Percentiles rank a stretch among this genome's conserved stretches.
These are phyloP conservation scores for Acacia crassicarpa DNA, from an alignment of 306 rosid species.

Conservation along the genomic window DNA sequence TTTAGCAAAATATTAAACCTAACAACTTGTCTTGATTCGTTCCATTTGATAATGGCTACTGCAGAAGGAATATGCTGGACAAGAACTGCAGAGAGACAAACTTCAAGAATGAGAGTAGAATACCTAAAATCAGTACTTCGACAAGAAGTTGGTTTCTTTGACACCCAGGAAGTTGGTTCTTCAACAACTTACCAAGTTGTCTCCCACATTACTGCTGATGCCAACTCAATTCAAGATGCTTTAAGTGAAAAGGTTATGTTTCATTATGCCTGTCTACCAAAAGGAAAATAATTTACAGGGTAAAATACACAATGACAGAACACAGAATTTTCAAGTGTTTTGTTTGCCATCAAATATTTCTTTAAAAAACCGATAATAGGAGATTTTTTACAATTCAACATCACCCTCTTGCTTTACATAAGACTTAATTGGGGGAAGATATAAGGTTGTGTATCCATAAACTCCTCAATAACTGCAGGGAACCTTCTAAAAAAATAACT, in stretches of 20 bases:
- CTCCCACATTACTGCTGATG: conserved; percentile 74
- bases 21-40: conserved; percentile 22
- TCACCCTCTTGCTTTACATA: too few relatives aligned
- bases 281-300: not conserved
- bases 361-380: not conserved
- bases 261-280: not conserved
- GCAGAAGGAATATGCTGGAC: conserved; percentile 92
- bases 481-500: not conserved
- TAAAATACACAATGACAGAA: not conserved
- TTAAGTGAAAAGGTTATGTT: conserved; percentile 72
- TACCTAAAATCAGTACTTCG: conserved; percentile 82
- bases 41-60: conserved; percentile 26
- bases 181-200: conserved; percentile 80
- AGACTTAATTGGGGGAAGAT: too few relatives aligned
- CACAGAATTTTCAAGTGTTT: not conserved
- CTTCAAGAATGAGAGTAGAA: conserved; percentile 77
- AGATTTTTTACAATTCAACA: not conserved
- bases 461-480: not conserved
- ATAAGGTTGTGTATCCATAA: not conserved
- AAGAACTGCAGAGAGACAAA: conserved; percentile 88
- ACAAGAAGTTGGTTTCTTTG: conserved; percentile 91
- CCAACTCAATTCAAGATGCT: conserved; percentile 81
- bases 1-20: conserved; percentile 13
- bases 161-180: conserved; percentile 64
- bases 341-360: not conserved